Evolutionary conservation across 352 stramenopile species (phyloP).

Genomic region (Pythium dissimile): DNA sequence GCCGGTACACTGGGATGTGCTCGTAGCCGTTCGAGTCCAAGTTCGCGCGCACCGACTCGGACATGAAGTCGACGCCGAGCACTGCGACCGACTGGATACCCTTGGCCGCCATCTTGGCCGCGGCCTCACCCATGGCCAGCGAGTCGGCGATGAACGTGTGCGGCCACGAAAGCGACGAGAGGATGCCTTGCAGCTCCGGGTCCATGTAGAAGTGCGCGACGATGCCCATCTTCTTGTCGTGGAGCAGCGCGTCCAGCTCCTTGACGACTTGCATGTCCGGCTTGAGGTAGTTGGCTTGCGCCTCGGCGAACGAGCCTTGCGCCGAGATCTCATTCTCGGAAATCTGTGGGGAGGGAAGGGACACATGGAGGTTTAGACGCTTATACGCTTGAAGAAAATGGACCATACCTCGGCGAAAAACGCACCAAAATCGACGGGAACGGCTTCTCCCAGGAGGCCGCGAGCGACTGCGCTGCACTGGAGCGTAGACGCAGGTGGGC

Average conservation of each 20-base stretch:
- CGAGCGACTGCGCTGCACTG: constrained; percentile 48
- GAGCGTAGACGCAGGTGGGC: constrained; percentile 16
- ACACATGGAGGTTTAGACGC: background rate
- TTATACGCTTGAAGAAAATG: no score
- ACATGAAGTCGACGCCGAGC: constrained; percentile 98
- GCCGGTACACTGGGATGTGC: constrained; percentile 94
- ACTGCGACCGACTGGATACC: constrained; percentile 91
- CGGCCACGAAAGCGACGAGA: constrained; percentile 82
- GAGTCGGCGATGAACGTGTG: constrained; percentile 96
- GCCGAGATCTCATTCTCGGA: constrained; percentile 67
- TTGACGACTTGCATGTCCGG: constrained; percentile 85
- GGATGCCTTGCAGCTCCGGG: constrained; percentile 92
- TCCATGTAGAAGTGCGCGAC: constrained; percentile 99
- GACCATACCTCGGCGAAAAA: background rate
- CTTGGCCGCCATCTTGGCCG: constrained; percentile 92
- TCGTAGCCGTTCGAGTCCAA: constrained; percentile 90
- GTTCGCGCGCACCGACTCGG: constrained; percentile 93
- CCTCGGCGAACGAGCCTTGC: constrained; percentile 88
- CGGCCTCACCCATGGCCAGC: constrained; percentile 96
- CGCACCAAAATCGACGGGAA: constrained; percentile 80
- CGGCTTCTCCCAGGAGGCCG: constrained; percentile 65
- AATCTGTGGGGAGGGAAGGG: constrained; percentile 31
- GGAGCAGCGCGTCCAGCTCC: constrained; percentile 81
- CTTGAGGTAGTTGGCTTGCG: constrained; percentile 84
- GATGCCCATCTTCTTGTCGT: constrained; percentile 94